A percentile compares a stretch with the other conserved stretches of the same genome.
Conservation (phyloP, 805 yeast species). For the Allodekkera sacchari region DNA sequence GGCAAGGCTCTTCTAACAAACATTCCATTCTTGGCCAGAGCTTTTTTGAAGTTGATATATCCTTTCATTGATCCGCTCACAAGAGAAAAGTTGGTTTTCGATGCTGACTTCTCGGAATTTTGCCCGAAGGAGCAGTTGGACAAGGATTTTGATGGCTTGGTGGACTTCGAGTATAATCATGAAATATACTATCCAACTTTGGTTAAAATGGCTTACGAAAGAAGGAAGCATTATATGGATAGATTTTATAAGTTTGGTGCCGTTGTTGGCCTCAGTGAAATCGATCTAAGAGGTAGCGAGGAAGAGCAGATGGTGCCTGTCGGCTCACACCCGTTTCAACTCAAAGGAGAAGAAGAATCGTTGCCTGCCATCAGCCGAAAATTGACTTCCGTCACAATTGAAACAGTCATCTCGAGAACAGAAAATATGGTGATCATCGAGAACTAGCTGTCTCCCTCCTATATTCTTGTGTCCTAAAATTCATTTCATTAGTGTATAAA, state of each 20-base stretch:
- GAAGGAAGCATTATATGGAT: slow-evolving; percentile 53
- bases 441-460: too few species aligned
- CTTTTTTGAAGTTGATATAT: slow-evolving; percentile 81
- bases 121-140: slow-evolving; percentile 81
- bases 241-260: slow-evolving; percentile 69
- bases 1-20: slow-evolving; percentile 90
- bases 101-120: slow-evolving; percentile 77
- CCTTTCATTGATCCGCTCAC: slow-evolving; percentile 97
- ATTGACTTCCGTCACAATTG: background rate
- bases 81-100: slow-evolving; percentile 85
- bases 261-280: slow-evolving; percentile 72
- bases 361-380: background rate
- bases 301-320: slow-evolving; percentile 21
- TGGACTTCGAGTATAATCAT: slow-evolving; percentile 80
- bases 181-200: slow-evolving; percentile 70
- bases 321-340: slow-evolving; percentile 21
- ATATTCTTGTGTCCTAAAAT: too few species aligned
- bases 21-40: slow-evolving; percentile 91
- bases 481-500: too few species aligned
- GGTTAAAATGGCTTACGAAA: slow-evolving; percentile 49
- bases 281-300: slow-evolving; percentile 51
- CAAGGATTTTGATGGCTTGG: slow-evolving; percentile 73
- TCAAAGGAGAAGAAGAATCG: slow-evolving; percentile 1
- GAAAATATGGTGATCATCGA: too few species aligned
- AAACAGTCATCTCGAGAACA: slow-evolving; percentile 6